phyloP scores from a whole-genome alignment of 2,329 filamentous ascomycete species.

The Penicillium sp. region DNA sequence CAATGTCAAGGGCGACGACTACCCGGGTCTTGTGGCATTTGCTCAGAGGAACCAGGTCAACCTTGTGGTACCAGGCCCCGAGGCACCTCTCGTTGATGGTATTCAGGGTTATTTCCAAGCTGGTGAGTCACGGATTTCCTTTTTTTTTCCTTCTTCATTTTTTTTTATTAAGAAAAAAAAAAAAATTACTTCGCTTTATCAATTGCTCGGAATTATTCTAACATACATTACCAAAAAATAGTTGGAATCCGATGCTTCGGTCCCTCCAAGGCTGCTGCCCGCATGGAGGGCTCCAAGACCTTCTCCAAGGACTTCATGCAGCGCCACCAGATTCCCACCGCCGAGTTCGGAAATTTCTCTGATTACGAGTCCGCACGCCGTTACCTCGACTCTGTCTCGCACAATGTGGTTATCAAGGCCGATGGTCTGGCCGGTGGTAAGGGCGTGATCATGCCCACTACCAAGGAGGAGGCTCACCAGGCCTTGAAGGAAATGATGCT shows the following conservation, averaged over 20 bases:
- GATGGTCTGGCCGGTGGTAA: conserved; percentile 90
- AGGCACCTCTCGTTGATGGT: conserved; percentile 89
- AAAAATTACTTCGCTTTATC: not conserved
- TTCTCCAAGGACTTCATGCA: conserved; percentile 99
- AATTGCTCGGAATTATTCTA: conserved; percentile 6
- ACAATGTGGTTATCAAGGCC: conserved; percentile 90
- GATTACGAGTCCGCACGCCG: conserved; percentile 68
- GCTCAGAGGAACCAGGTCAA: conserved; percentile 72
- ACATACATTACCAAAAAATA: conserved; percentile 19
- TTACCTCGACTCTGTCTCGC: conserved; percentile 69
- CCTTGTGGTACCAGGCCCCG: conserved; percentile 85
- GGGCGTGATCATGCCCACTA: conserved; percentile 84
- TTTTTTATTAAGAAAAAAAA: too few relatives aligned
- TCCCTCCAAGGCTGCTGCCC: conserved; percentile 77
- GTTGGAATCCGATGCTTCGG: conserved; percentile 81
- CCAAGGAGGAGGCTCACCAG: conserved; percentile 76
- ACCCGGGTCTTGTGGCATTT: conserved; percentile 71
- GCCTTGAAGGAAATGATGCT: conserved; percentile 90
- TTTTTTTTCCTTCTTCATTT: not conserved
- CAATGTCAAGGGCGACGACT: conserved; percentile 71
- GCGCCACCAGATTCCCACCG: conserved; percentile 83
- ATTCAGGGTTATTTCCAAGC: conserved; percentile 78
- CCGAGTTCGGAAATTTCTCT: conserved; percentile 84
- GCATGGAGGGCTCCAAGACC: conserved; percentile 94
- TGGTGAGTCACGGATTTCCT: conserved; percentile 36